A percentile compares a stretch with the other conserved stretches of the same genome.
phyloP scores from a whole-genome alignment of 2,329 filamentous ascomycete genomes.

The Cryphonectria parasitica region DNA sequence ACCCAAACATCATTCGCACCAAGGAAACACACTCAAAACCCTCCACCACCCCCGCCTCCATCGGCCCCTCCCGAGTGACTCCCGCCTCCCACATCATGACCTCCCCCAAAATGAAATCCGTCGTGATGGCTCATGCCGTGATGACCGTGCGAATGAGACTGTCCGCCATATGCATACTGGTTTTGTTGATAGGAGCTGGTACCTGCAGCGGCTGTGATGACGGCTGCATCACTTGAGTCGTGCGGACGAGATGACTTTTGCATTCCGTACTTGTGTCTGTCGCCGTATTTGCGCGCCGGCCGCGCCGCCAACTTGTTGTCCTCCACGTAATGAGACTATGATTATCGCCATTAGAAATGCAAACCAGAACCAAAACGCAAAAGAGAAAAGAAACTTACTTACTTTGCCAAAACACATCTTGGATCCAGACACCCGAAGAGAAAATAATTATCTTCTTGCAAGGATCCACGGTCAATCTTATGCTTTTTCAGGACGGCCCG shows the following conservation, averaged over 20 bases:
- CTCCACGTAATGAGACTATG: conserved; percentile 8
- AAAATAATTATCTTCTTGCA: neutral
- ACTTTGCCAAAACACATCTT: conserved; percentile 22
- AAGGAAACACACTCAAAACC: neutral
- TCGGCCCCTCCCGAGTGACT: neutral
- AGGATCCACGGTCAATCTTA: neutral
- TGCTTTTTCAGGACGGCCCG: neutral
- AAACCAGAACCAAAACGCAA: neutral
- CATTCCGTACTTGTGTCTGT: neutral
- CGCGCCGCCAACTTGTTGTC: conserved; percentile 9
- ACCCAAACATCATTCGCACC: neutral
- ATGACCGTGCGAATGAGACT: conserved; percentile 8
- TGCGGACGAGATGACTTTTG: neutral
- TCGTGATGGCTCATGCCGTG: conserved; percentile 10
- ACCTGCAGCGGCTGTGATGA: neutral
- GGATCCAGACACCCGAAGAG: neutral
- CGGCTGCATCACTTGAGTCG: conserved; percentile 1
- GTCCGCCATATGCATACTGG: neutral
- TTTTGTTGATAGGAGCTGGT: neutral
- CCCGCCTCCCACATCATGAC: conserved; percentile 9
- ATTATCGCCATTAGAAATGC: neutral
- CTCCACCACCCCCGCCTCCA: conserved; percentile 11
- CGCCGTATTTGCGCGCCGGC: conserved; percentile 5
- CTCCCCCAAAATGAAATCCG: neutral
- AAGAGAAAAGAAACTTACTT: neutral